Evolutionary conservation across 179 eudicot genomes (phyloP), one percentile per base, ranked within the genome.

Genomic region (Corrigiola litoralis): DNA sequence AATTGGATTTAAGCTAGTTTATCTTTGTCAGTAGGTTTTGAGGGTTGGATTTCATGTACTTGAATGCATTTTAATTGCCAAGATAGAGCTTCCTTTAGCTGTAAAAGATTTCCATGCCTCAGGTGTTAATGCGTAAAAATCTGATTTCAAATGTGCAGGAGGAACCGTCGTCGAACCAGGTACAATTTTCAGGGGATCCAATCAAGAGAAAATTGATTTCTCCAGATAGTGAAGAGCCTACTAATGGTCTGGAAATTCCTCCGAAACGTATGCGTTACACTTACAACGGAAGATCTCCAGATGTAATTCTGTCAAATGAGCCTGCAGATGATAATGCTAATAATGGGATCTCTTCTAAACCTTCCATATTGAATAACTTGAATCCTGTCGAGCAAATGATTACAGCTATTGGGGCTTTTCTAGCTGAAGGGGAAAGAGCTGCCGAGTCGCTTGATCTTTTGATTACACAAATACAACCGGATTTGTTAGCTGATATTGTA

Each of bases 371-470:
- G 62, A 70, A 81, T 60, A 79, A 67, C 42, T 65, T 81, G 74
- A 81, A 71, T 42, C 97, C 97, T 38, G 81, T 87, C 60, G 99
- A 91, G 66, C 92, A 95, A 78, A 91, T 95, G 95, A 85, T 95
- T 74, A 71, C 91, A 64, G 78, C 88, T 82, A 95, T 91, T 70
- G 95, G 90, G 74, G 99, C 97, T 69, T 81, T 95, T 50, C 68
- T 95, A 23, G 96, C 95, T 40, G 97, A 95, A 85, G 99, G 99
- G 36, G 99, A 95, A 68, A 85, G 95, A 72, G 99, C 92, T 55
- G 86, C 88, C 33, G 86, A 91, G 60, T 88, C 96, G 38, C 84
- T 95, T 69, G 92, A 95, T 72, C 74, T 91, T 69, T 77, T 95
- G 47, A 79, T 91, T 55, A 79, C 91, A 65, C 77, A 84, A 68